Evolutionary conservation across 129 eudicot species (phyloP).

Genomic region (Artemisia annua): DNA sequence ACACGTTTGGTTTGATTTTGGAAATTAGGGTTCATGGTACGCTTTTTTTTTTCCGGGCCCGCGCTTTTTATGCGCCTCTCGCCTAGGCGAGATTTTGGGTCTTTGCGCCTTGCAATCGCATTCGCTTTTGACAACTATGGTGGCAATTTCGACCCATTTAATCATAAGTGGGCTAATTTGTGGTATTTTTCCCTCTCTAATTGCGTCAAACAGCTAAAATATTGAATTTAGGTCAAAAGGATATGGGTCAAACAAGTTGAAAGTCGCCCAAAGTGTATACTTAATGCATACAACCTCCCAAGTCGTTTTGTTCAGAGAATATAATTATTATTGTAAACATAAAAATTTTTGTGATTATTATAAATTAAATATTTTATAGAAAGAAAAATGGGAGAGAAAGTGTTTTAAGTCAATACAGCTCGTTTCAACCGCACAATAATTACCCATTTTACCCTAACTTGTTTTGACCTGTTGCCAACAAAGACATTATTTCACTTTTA

Average conservation of each 20-base stretch:
- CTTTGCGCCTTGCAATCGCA: no score
- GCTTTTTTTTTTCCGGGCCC: no score
- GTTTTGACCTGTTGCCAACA: background rate
- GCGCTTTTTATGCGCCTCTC: no score
- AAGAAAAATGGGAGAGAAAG: background rate
- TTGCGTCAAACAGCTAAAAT: background rate
- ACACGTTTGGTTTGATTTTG: no score
- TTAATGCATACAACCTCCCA: background rate
- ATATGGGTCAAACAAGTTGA: background rate
- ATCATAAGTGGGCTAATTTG: slow-evolving; percentile 2
- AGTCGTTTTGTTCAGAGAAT: background rate
- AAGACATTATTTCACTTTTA: background rate
- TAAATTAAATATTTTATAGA: background rate
- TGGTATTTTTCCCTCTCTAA: background rate
- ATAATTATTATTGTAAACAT: background rate
- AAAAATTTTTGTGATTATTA: background rate
- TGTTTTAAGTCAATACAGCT: background rate
- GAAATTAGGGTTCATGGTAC: no score
- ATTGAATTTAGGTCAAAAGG: background rate
- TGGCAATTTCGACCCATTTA: background rate
- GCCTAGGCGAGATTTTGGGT: no score
- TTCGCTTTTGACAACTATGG: no score
- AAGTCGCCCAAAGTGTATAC: background rate
- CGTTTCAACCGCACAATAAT: background rate
- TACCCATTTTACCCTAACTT: background rate